Base-by-base conservation (phyloP, 495 filamentous ascomycete genomes). In the Neurospora sp. region DNA sequence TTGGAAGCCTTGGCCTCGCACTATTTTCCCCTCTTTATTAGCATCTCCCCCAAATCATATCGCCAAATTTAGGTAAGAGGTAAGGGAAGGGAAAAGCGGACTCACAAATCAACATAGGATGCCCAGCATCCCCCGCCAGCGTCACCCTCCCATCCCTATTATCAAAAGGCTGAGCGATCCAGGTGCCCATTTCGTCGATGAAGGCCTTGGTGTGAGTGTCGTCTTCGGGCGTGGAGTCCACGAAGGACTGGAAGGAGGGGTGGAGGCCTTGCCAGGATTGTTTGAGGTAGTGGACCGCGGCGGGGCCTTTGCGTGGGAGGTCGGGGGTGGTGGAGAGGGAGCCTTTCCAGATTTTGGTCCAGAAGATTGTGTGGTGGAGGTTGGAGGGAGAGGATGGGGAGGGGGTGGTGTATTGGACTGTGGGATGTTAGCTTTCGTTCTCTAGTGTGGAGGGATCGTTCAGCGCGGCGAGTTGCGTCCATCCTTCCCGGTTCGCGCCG, bases 61-160 rank as follows among this genome's bases (percentile, higher is more conserved):
- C n/a, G n/a, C n/a, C n/a, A n/a, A n/a, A n/a, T n/a, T n/a, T n/a
- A n/a, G n/a, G n/a, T n/a, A n/a, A n/a, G n/a, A n/a, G n/a, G n/a
- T n/a, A n/a, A n/a, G n/a, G n/a, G n/a, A n/a, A n/a, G n/a, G n/a
- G n/a, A n/a, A n/a, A n/a, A n/a, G n/a, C n/a, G n/a, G n/a, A 27
- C 27, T 27, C 2, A 27, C 27, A 85, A 71, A 82, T 82, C 1
- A 86, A 83, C 88, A 90, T 89, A 0, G 87, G 84, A 78, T 90
- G 88, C 4, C 86, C 87, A 2, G 88, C 88, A 78, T 90, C 89
- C 2, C 88, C 88, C 0, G 83, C 86, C 44, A 89, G 73, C 18
- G 87, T 88, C 0, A 88, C 80, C 14, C 82, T 76, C 1, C 88
- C 88, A 2, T 76, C 80, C 2, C 74, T 78, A 48, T 83, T 89